These are phyloP conservation scores for Vicia faba DNA, from an alignment of 306 rosid genomes.

Conservation along the genomic window DNA sequence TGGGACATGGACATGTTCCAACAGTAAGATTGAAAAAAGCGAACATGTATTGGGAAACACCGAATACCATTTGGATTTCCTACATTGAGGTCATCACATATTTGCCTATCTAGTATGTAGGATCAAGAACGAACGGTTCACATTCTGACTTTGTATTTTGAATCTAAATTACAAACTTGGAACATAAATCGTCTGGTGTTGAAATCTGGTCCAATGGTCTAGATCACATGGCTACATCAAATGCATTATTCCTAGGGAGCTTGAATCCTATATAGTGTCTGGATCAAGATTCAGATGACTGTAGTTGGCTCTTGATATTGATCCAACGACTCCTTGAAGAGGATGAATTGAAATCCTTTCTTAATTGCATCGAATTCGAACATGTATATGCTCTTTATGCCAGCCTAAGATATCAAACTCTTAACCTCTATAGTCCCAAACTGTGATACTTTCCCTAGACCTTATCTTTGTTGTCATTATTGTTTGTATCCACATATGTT, in stretches of 20 bases:
- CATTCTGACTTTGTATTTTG: neutral
- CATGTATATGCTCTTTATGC: neutral
- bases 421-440: conserved; percentile 13
- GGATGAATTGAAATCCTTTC: neutral
- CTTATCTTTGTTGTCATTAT: neutral
- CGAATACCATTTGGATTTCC: too few relatives aligned
- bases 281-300: too few relatives aligned
- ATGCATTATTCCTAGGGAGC: too few relatives aligned
- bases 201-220: neutral
- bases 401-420: neutral
- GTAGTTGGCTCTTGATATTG: too few relatives aligned
- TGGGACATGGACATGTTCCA: too few relatives aligned
- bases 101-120: neutral
- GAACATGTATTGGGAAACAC: too few relatives aligned
- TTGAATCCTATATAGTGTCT: too few relatives aligned
- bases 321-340: neutral
- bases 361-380: neutral
- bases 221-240: too few relatives aligned
- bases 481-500: conserved; percentile 8
- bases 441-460: neutral
- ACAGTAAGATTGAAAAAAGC: too few relatives aligned
- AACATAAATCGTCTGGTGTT: neutral
- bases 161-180: neutral
- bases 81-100: neutral
- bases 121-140: neutral